These are phyloP conservation scores for Plasmodium billcollinsi DNA, from an alignment of 169 alveolate genomes.

Conservation along the genomic window DNA sequence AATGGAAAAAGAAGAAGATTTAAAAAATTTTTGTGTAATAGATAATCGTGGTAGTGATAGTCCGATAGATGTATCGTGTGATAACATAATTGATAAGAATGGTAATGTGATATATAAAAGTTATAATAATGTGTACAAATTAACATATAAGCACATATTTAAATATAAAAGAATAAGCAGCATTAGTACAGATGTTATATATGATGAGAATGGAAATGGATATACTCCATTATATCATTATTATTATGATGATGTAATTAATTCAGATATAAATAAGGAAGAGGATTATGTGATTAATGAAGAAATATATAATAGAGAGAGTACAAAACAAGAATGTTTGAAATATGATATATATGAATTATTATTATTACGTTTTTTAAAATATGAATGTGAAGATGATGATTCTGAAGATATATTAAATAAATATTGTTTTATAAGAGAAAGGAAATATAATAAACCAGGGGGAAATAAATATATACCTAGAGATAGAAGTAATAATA, in stretches of 20 bases:
- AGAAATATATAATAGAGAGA: conserved; percentile 12
- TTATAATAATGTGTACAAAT: conserved; percentile 34
- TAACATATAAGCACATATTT: conserved; percentile 50
- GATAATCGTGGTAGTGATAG: conserved; percentile 14
- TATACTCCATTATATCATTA: conserved; percentile 68
- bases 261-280: background rate
- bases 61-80: conserved; percentile 39
- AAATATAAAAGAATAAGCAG: conserved; percentile 52
- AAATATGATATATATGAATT: conserved; percentile 35
- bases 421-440: conserved; percentile 44
- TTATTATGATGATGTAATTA: conserved; percentile 19
- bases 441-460: conserved; percentile 20
- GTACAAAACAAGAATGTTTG: conserved; percentile 45
- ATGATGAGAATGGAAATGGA: conserved; percentile 16
- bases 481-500: conserved; percentile 27
- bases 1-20: conserved; percentile 33
- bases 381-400: background rate
- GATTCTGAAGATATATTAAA: conserved; percentile 28
- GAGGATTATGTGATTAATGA: conserved; percentile 26
- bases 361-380: conserved; percentile 57
- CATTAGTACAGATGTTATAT: conserved; percentile 61
- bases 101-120: conserved; percentile 60
- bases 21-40: conserved; percentile 25
- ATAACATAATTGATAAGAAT: conserved; percentile 49
- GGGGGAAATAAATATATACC: conserved; percentile 11